phyloP scores from a whole-genome alignment of 2,329 filamentous ascomycete genomes.

The Ceratocystis harringtonii region DNA sequence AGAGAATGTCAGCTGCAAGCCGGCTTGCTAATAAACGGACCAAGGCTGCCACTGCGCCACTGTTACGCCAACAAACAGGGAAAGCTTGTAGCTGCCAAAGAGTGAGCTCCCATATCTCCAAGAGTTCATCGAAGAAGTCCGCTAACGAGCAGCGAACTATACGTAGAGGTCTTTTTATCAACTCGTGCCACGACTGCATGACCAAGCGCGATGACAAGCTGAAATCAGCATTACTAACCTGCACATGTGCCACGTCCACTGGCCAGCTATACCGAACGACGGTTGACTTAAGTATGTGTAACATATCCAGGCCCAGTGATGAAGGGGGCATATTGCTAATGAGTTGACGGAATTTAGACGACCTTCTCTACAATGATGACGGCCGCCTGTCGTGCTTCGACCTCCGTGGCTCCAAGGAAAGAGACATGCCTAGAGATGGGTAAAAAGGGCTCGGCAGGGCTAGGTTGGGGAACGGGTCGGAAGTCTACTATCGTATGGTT shows the following conservation, averaged over 20 bases:
- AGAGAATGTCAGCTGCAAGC: not conserved
- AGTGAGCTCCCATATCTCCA: not conserved
- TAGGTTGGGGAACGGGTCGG: not conserved
- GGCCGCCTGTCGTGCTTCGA: slow-evolving; percentile 5
- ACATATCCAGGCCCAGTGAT: not conserved
- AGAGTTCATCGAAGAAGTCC: not conserved
- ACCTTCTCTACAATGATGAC: slow-evolving; percentile 5
- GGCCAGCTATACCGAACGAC: slow-evolving; percentile 8
- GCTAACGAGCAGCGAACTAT: not conserved
- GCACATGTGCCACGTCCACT: slow-evolving; percentile 2
- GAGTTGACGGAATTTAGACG: not conserved
- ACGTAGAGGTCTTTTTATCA: slow-evolving; percentile 1
- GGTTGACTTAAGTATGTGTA: slow-evolving; percentile 2
- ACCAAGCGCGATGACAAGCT: not conserved
- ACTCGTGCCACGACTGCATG: slow-evolving; percentile 9
- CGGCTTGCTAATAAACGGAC: not conserved
- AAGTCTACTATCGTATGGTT: not conserved
- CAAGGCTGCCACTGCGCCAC: not conserved
- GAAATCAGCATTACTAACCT: slow-evolving; percentile 2
- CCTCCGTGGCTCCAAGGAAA: not conserved
- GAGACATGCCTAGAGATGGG: not conserved
- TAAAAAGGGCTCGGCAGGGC: not conserved
- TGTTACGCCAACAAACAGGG: slow-evolving; percentile 12
- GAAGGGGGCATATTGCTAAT: not conserved
- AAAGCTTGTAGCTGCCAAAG: not conserved